Conservation (phyloP, 164 flowering plant species). For the Stephania cephalantha region DNA sequence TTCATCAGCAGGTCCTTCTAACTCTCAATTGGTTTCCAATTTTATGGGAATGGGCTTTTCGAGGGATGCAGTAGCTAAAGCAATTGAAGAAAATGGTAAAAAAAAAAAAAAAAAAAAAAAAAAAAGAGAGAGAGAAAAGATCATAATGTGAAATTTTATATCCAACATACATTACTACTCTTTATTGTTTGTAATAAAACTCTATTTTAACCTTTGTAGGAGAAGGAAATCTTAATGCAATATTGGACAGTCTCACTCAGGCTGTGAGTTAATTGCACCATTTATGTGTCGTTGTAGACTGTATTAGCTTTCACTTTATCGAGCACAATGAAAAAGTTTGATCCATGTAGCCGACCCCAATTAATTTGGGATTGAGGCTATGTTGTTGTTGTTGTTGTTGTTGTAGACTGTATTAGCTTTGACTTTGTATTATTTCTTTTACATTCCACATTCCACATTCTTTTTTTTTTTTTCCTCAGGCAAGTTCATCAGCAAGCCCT, state of each 20-base stretch:
- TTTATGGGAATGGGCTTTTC: conserved; percentile 74
- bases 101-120: too few species aligned
- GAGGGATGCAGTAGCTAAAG: conserved; percentile 45
- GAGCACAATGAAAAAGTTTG: too few species aligned
- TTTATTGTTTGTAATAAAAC: not conserved
- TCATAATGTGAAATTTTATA: not conserved
- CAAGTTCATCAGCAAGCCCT: conserved; percentile 43
- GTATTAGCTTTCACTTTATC: too few species aligned
- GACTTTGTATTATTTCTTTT: too few species aligned
- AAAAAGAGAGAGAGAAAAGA: not conserved
- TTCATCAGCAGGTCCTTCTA: conserved; percentile 44
- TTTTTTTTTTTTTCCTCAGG: too few species aligned
- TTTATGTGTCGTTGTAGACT: not conserved
- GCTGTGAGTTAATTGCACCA: conserved; percentile 36
- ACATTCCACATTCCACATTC: too few species aligned
- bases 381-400: too few species aligned
- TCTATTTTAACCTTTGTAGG: conserved; percentile 32
- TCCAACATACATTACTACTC: not conserved
- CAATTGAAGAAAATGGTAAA: conserved; percentile 65
- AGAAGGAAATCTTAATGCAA: conserved; percentile 38
- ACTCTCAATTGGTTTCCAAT: conserved; percentile 40
- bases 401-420: too few species aligned
- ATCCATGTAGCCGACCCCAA: too few species aligned
- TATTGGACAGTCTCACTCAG: conserved; percentile 50
- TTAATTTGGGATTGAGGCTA: too few species aligned